Base-by-base conservation (phyloP, 2,329 filamentous ascomycete genomes). In the Diaporthe sp. region DNA sequence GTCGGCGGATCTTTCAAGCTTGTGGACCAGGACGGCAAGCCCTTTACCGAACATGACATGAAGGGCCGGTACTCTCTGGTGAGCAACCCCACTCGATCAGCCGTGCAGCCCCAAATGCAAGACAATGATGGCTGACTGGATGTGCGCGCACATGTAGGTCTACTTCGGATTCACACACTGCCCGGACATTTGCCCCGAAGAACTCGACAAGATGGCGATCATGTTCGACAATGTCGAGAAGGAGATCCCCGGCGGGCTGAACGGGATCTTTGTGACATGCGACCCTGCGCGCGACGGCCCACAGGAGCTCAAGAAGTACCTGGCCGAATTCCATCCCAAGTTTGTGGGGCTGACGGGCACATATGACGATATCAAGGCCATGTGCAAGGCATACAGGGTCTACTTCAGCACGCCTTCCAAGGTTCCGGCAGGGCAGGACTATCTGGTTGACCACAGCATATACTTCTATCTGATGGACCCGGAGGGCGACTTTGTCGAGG, bases 381-480 rank as follows among this genome's bases (percentile, higher is more conserved):
- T 97, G 73, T 99, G 97, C 89, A 98, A 98, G 87, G 93, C 93
- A 78, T 99, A 98, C 84, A 90, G 97, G 28, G 97, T 99, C 72
- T 99, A 99, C 86, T 99, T 99, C 81, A 97, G 94, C 81, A 99
- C 97, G 64, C 97, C 97, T 45, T 88, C 91, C 79, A 90, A 95
- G 77, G 94, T 98, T 73, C 93, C 96, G 87, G 93, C 95, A 1
- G 97, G 96, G 1, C 94, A 98, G 87, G 97, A 99, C 84, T 99
- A 99, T 83, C 85, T 99, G 79, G 97, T 99, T 17, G 97, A 99
- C 84, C 97, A 99, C 86, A 98, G 95, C 84, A 99, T 99, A 79
- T 99, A 99, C 88, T 99, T 99, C 81, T 99, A 99, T 84, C 86
- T 99, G 78, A 99, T 99, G 97, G 97, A 98, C 83, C 97, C 97